A percentile compares a stretch with the other conserved stretches of the same genome.
phyloP scores from a whole-genome alignment of 1,284 basidiomycete genomes.

The Ustanciosporium gigantosporum region DNA sequence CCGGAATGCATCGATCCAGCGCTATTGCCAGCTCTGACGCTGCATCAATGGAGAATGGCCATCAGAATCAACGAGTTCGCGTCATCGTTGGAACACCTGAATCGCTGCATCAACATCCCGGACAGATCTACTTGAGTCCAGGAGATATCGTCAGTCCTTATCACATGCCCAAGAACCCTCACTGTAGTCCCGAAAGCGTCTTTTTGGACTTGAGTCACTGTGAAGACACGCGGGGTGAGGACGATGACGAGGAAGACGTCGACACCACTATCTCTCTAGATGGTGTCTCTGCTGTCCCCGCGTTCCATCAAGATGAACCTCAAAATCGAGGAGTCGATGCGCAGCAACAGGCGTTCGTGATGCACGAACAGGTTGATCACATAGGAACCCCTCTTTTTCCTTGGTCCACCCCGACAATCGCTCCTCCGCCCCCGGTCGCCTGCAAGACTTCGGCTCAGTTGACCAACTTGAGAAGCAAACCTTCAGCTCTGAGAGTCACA shows the following conservation, averaged over 20 bases:
- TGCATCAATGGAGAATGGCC: neutral
- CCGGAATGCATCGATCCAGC: conserved; percentile 34
- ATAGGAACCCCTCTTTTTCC: conserved; percentile 8
- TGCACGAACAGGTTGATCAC: neutral
- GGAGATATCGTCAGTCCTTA: conserved; percentile 18
- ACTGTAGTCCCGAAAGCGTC: conserved; percentile 20
- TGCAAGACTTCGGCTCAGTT: neutral
- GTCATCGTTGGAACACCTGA: conserved; percentile 15
- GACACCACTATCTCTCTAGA: conserved; percentile 8
- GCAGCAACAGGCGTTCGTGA: neutral
- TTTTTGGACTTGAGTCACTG: conserved; percentile 8
- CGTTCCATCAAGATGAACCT: neutral
- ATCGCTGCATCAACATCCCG: neutral
- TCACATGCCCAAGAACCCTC: conserved; percentile 16
- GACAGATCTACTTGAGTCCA: conserved; percentile 6
- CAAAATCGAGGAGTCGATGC: neutral
- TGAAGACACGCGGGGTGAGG: neutral
- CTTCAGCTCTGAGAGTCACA: no score
- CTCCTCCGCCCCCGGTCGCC: conserved; percentile 7
- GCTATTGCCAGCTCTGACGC: neutral
- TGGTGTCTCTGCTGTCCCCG: conserved; percentile 4
- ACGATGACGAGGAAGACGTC: no score
- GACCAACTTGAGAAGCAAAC: no score
- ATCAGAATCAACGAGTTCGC: conserved; percentile 5
- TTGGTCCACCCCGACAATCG: conserved; percentile 20